Evolutionary conservation across 1,139 yeast genomes (phyloP).

Genomic region (Magnusiomyces sp.): DNA sequence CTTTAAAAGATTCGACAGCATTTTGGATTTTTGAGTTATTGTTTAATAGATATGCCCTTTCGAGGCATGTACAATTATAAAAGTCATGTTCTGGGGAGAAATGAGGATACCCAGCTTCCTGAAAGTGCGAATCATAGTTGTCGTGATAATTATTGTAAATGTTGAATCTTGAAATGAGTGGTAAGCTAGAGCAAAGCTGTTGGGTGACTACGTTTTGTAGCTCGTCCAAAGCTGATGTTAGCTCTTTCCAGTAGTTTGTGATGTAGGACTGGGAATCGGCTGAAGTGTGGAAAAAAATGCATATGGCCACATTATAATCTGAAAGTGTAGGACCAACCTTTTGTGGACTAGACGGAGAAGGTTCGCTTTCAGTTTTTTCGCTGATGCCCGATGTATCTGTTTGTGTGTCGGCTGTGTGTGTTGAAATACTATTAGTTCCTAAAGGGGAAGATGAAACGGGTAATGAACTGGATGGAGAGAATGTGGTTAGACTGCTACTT

Average conservation of each 20-base stretch:
- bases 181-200: conserved; percentile 15
- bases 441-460: not conserved
- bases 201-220: conserved; percentile 17
- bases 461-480: no score
- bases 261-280: conserved; percentile 16
- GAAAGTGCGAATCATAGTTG: not conserved
- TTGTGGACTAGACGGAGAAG: not conserved
- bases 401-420: not conserved
- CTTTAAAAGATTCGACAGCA: conserved; percentile 20
- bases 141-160: not conserved
- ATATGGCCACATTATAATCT: conserved; percentile 18
- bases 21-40: conserved; percentile 15
- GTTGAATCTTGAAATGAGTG: conserved; percentile 8
- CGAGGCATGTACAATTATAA: no score
- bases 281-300: conserved; percentile 20
- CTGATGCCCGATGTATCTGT: not conserved
- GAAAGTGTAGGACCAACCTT: not conserved
- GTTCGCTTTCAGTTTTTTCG: no score
- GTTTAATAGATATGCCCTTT: conserved; percentile 7
- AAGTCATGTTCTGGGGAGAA: no score
- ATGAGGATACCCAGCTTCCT: no score
- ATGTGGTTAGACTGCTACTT: no score
- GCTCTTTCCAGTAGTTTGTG: conserved; percentile 26
- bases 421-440: not conserved
- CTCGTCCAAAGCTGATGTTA: conserved; percentile 21